Conservation (phyloP, 352 stramenopile species). For the Blastocystis sp. region DNA sequence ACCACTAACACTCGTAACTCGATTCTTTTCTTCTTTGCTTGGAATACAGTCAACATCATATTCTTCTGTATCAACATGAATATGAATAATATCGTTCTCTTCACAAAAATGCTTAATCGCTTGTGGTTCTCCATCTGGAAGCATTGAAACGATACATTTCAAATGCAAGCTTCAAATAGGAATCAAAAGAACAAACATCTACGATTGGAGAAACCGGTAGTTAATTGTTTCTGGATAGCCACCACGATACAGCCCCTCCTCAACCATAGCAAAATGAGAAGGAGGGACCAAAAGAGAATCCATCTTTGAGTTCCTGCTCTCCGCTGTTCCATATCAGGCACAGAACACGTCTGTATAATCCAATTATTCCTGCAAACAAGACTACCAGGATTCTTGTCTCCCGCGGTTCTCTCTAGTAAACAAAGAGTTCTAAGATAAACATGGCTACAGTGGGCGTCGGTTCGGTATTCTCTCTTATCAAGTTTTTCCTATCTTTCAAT, state of each 20-base stretch:
- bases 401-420: not conserved
- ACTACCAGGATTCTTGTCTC: too few species aligned
- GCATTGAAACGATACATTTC: conserved; percentile 57
- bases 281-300: conserved; percentile 30
- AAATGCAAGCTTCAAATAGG: conserved; percentile 1
- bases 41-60: conserved; percentile 60
- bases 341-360: not conserved
- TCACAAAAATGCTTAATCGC: conserved; percentile 29
- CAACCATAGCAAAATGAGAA: conserved; percentile 23
- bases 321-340: not conserved
- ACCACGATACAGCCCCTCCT: conserved; percentile 36
- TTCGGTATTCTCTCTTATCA: conserved; percentile 15
- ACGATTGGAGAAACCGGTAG: conserved; percentile 42
- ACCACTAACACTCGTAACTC: conserved; percentile 15
- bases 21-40: conserved; percentile 52
- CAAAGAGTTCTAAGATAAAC: not conserved
- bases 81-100: conserved; percentile 38
- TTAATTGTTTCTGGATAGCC: conserved; percentile 43
- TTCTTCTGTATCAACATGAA: conserved; percentile 60
- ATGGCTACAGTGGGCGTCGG: conserved; percentile 14
- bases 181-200: not conserved
- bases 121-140: conserved; percentile 1
- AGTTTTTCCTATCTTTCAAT: not conserved
- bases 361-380: not conserved
- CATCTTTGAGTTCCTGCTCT: not conserved